Base-by-base conservation (phyloP, 2,329 filamentous ascomycete genomes). In the Trichophyton benhamiae region DNA sequence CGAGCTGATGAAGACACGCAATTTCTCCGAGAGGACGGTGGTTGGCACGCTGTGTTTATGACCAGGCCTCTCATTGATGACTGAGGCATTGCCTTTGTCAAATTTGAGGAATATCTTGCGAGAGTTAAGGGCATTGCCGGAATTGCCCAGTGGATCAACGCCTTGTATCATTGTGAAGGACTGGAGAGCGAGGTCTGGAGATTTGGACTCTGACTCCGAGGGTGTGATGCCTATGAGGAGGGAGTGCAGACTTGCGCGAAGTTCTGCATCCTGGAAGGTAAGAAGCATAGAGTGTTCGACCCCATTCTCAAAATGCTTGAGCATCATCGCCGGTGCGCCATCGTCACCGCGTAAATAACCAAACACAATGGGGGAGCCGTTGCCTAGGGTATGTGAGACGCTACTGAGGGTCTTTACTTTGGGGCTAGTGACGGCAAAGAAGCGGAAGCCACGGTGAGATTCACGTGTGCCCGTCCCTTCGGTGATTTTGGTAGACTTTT, bases 401-500 rank as follows among this genome's bases (percentile, higher is more conserved):
- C 85, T 87, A 69, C 87, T 91, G 41, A 95, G 76, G 0, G 87
- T 88, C 70, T 91, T 89, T 59, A 85, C 88, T 63, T 82, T 85
- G 1, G 89, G 83, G 7, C 87, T 87, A 0, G 91, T 95, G 38
- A 91, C 83, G 15, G 95, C 81, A 7, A 87, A 83, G 55, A 96
- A 76, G 22, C 91, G 84, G 75, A 87, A 94, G 0, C 91, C 91
- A 48, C 87, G 82, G 71, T 96, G 91, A 68, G 87, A 82, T 61
- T 78, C 84, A 49, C 89, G 84, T 57, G 82, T 82, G 0, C 89
- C 89, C 0, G 84, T 86, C 0, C 88, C 88, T 63, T 89, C 87
- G 48, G 80, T 84, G 66, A 89, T 83, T 60, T 84, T 84, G 27
- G 82, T 78, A 0, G 83, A 77, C 66, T 82, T 86, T 70, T 95